Conservation (phyloP, 2,329 filamentous ascomycete genomes). For the Monosporascus cannonballus region DNA sequence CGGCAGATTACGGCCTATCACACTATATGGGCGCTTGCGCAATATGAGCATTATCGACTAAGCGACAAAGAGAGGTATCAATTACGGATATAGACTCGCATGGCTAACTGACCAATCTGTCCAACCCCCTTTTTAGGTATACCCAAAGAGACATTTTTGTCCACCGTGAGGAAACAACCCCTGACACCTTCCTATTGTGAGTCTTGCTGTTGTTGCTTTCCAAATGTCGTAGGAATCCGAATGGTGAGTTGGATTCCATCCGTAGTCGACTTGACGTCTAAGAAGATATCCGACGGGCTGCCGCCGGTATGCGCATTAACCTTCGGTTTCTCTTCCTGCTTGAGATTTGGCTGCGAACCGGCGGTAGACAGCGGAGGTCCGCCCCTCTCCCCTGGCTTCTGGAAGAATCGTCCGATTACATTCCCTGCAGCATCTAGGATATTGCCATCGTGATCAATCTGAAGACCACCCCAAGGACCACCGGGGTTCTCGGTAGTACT, state of each 20-base stretch:
- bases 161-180: background rate
- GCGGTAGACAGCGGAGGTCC: conserved; percentile 11
- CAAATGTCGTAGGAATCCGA: conserved; percentile 51
- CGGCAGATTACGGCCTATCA: no score
- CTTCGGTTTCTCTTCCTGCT: conserved; percentile 18
- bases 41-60: no score
- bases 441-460: conserved; percentile 39
- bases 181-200: background rate
- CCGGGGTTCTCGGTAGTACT: conserved; percentile 17
- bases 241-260: conserved; percentile 53
- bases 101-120: background rate
- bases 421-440: conserved; percentile 39
- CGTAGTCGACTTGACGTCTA: conserved; percentile 52
- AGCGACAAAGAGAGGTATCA: no score
- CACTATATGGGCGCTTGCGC: no score
- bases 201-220: conserved; percentile 21
- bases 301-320: conserved; percentile 31
- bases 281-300: conserved; percentile 47
- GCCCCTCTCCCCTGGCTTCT: conserved; percentile 23
- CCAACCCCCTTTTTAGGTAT: background rate
- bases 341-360: conserved; percentile 4
- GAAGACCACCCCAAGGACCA: conserved; percentile 27
- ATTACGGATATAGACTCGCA: background rate
- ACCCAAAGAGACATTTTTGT: background rate
- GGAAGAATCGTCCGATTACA: conserved; percentile 41